A percentile compares a stretch with the other conserved stretches of the same genome.
Evolutionary conservation across 352 stramenopile genomes (phyloP).

Genomic region (Globisporangium uncinulatum): DNA sequence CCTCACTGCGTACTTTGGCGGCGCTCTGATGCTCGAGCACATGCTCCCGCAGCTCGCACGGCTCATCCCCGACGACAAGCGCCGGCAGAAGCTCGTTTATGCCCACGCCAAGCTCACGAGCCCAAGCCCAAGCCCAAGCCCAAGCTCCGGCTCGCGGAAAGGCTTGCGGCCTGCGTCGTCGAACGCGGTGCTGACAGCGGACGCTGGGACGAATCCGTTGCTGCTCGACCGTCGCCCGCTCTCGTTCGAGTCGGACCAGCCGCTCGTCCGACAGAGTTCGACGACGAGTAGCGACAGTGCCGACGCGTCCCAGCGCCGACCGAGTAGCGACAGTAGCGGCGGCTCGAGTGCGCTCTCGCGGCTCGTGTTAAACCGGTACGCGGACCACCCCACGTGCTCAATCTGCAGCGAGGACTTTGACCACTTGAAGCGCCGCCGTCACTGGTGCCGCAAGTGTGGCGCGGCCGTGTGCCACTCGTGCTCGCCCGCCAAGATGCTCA

Average conservation of each 20-base stretch:
- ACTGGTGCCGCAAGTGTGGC: constrained; percentile 73
- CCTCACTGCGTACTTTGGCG: constrained; percentile 59
- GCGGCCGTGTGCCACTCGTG: constrained; percentile 63
- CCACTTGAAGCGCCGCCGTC: constrained; percentile 64
- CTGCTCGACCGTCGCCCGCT: constrained; percentile 20
- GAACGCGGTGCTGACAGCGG: constrained; percentile 21
- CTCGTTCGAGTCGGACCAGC: constrained; percentile 28
- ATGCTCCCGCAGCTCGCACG: constrained; percentile 74
- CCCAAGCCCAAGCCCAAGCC: not conserved
- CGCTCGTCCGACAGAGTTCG: constrained; percentile 14
- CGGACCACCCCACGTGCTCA: constrained; percentile 55
- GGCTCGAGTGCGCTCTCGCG: constrained; percentile 4
- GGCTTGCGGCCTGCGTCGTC: constrained; percentile 28
- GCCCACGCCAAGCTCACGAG: constrained; percentile 32
- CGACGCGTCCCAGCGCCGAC: constrained; percentile 1
- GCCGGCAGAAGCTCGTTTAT: constrained; percentile 69
- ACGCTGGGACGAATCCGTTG: constrained; percentile 19
- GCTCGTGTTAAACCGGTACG: constrained; percentile 36
- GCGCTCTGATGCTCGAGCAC: constrained; percentile 69
- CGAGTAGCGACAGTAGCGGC: constrained; percentile 18
- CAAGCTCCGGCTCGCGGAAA: constrained; percentile 2
- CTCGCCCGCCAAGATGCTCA: constrained; percentile 67
- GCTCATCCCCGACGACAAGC: constrained; percentile 72
- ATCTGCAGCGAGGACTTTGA: constrained; percentile 80
- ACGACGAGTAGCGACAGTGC: constrained; percentile 25